These are phyloP conservation scores for Candida tallmaniae DNA, from an alignment of 805 yeast species.

Conservation along the genomic window DNA sequence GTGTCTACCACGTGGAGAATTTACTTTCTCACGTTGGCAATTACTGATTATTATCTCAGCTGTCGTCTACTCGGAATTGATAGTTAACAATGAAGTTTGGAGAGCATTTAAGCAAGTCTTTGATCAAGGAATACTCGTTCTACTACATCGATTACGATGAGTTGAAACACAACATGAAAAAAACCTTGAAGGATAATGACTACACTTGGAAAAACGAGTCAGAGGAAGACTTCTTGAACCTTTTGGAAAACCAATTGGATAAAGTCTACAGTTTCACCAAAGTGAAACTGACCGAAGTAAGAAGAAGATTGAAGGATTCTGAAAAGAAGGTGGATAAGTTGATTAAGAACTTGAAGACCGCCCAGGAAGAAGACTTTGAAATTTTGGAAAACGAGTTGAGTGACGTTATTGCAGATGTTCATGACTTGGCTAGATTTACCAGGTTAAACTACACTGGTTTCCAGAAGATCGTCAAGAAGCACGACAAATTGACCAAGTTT, in stretches of 20 bases:
- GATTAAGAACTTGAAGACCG: conserved; percentile 41
- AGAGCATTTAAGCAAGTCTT: conserved; percentile 82
- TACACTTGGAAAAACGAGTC: conserved; percentile 66
- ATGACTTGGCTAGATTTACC: conserved; percentile 91
- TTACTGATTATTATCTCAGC: neutral
- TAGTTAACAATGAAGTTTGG: conserved; percentile 78
- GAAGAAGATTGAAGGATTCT: conserved; percentile 77
- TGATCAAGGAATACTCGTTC: conserved; percentile 84
- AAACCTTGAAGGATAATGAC: conserved; percentile 55
- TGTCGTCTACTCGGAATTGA: neutral
- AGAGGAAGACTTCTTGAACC: conserved; percentile 77
- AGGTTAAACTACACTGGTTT: conserved; percentile 95
- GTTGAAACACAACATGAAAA: conserved; percentile 74
- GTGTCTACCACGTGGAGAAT: neutral
- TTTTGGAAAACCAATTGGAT: conserved; percentile 79
- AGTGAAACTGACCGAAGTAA: conserved; percentile 81
- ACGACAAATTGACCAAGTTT: conserved; percentile 76
- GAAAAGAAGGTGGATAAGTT: conserved; percentile 69
- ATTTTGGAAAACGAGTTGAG: conserved; percentile 41
- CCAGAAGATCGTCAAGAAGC: conserved; percentile 94
- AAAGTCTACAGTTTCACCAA: conserved; percentile 89
- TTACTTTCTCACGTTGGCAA: neutral
- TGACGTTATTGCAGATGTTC: conserved; percentile 94
- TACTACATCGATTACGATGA: conserved; percentile 92
- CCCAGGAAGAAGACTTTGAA: conserved; percentile 38